Evolutionary conservation across 306 rosid species (phyloP), one percentile per base, ranked within the genome.

Genomic region (Inga leiocalycina): DNA sequence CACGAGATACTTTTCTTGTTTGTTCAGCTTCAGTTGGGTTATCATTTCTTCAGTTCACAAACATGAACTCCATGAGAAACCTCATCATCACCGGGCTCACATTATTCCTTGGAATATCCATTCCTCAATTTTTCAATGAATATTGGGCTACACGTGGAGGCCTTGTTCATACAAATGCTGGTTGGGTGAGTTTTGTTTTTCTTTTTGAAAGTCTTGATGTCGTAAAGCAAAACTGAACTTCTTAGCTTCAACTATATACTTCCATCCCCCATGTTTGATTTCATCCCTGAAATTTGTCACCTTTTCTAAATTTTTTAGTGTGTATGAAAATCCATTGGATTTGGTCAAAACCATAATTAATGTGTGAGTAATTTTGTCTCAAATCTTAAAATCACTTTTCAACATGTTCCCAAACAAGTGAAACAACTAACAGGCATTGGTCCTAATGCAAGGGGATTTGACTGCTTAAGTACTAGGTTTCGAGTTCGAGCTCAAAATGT

Each of bases 31-130:
- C 99, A 6, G 96, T 93, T 71, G 99, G 99, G 81, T 71, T 93
- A 64, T 96, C 99, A 64, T 96, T 96, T 82, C 98, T 96, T 83
- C 98, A 96, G 82, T 96, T 96, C 85, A 92, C 99, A 61, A 95
- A 95, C 87, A 88, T 96, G 98, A 95, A 95, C 85, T 95, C 93
- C 0, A 95, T 93, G 99, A 92, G 99, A 90, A 96, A 96, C 83
- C 97, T 96, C 71, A 87, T 92, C n/a, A 96, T 96, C 77, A 90
- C 86, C 0, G 99, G 98, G 24, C 97, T 96, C 46, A 82, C 99
- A 8, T 83, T 96, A 35, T 96, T 96, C 89, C 97, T 96, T 5
- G 99, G 99, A 69, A 87, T 96, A 82, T 96, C 98, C 19, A 80
- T 96, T 79, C 99, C 98, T 35, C 97, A 93, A 74, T 88, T 93